Base-by-base conservation (phyloP, 2,329 filamentous ascomycete species). In the Fusarium tjaetaba region DNA sequence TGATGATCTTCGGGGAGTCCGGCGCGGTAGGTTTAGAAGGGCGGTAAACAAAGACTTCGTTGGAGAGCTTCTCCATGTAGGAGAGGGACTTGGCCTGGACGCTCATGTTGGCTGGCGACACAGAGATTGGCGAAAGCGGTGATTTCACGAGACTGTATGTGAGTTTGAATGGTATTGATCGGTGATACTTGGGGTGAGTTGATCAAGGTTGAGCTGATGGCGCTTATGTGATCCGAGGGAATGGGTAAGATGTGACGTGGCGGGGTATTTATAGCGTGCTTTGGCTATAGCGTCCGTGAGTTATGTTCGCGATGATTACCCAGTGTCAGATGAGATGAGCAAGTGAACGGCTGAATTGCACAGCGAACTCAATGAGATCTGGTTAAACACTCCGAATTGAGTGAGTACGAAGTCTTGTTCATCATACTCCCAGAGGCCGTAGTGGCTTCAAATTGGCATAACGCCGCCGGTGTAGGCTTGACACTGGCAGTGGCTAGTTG, bases 11-110 rank as follows among this genome's bases (percentile, higher is more conserved):
- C 24, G 71, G 71, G 11, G 61, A 15, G 4, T 7, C 41, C 22
- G 48, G 28, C 7, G 34, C 6, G 11, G 30, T 15, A 26, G 20
- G 20, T 28, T 52, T 28, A 6, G 46, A 41, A 3, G 61, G 49
- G 24, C 58, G 68, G n/a, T 71, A 61, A 24, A 73, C 26, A 3
- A 30, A 53, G 32, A 74, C n/a, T 24, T 68, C 61, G 20, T 32
- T 36, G 3, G 71, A 61, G 6, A 73, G 38, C 18, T 61, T 71
- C 11, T 73, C 49, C 61, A 73, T 73, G 20, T 51, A 71, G 7
- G 61, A 55, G 56, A 72, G 61, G 2, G 71, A 58, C 20, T 58
- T 64, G 1, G 22, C 3, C n/a, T 66, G 53, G 16, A 6, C 4
- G 14, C 7, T 30, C 32, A 53, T 59, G 22, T 32, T 36, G 16